Base-by-base conservation (phyloP, 805 yeast species). In the Saturnispora dispora region DNA sequence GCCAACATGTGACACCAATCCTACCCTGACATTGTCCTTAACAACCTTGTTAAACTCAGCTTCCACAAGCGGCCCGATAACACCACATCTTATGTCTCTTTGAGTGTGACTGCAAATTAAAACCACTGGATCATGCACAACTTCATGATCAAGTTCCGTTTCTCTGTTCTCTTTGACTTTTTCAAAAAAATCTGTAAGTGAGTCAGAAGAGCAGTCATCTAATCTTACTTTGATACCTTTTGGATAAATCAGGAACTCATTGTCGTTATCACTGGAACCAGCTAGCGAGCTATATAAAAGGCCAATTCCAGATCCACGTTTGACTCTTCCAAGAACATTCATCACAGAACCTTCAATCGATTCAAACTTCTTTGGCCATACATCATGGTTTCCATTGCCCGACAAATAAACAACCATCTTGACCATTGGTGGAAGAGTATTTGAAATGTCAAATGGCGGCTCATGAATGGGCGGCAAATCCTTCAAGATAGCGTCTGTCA, bases 1-100 rank as follows among this genome's bases (percentile, higher is more conserved):
- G 1, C 96, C 95, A 40, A 88, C 71, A 63, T 88, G 96, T 11
- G 90, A 82, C 0, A 84, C 71, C 6, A 77, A 60, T 0, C 88
- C 89, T 33, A 82, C 53, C 18, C 59, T 51, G 7, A 57, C 50
- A 8, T 51, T 39, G 55, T 50, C 52, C 11, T 58, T 52, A 15
- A 82, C 56, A 1, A 76, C 79, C 30, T 49, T 54, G 25, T 61
- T 63, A 48, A 84, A 78, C 60, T 85, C 88, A 10, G 67, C 58
- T 36, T 63, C 59, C 0, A 84, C 60, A 15, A 80, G 46, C 0
- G 88, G 88, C 0, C 85, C 90, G n/a, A 81, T 57, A 20, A 65
- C 57, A 0, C 90, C 91, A 66, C 93, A 85, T 46, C 93, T 61
- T 0, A 70, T 63, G 60, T 85, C 93, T 55, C 91, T 62, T 44